phyloP scores from a whole-genome alignment of 164 flowering plant genomes.

The Macadamia tetraphylla region DNA sequence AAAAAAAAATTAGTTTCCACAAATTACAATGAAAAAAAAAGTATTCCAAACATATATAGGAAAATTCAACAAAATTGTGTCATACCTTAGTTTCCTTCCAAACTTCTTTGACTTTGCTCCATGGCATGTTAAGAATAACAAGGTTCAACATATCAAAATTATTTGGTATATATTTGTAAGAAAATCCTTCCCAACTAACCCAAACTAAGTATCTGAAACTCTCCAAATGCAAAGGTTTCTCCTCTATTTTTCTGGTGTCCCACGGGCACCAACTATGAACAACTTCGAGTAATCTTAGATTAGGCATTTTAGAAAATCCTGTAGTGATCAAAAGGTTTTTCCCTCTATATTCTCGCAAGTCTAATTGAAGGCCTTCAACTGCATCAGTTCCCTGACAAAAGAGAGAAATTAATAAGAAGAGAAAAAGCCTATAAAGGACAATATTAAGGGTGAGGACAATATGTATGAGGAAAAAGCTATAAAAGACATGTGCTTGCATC shows the following conservation, averaged over 20 bases:
- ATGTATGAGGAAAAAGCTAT: no score
- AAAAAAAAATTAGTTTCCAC: background rate
- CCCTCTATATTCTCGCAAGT: background rate
- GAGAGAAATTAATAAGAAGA: no score
- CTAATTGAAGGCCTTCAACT: constrained; percentile 1
- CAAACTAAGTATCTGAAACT: constrained; percentile 4
- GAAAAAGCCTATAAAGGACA: no score
- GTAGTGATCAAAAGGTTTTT: background rate
- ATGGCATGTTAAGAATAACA: no score
- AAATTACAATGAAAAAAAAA: no score
- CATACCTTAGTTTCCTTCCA: no score
- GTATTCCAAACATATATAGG: no score
- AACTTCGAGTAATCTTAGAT: constrained; percentile 13
- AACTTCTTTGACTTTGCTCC: background rate
- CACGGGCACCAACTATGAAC: background rate
- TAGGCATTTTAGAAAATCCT: no score
- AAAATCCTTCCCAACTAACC: constrained; percentile 17
- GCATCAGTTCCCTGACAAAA: constrained; percentile 1
- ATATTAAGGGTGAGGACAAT: no score
- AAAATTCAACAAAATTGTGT: no score
- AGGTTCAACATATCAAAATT: constrained; percentile 6
- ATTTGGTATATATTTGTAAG: constrained; percentile 9
- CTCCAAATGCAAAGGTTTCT: background rate
- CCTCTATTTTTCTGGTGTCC: background rate
- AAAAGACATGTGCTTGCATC: no score